phyloP scores from a whole-genome alignment of 139 green algal species.

The Tetradesmus lagerheimii region DNA sequence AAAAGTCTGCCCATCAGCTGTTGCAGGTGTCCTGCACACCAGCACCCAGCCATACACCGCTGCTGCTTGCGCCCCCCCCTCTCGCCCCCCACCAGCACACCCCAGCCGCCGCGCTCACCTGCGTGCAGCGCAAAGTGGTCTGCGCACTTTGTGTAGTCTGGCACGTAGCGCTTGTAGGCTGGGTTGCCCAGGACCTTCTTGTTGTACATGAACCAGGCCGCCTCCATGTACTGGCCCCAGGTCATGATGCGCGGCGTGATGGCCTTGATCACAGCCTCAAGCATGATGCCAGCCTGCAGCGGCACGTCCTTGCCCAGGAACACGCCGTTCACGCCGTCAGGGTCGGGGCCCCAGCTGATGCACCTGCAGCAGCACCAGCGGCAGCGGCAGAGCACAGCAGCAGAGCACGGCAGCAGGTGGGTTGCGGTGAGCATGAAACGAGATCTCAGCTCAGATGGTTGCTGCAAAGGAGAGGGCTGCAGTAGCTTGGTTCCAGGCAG shows the following conservation, averaged over 20 bases:
- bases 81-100: too few relatives aligned
- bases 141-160: conserved; percentile 65
- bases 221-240: conserved; percentile 64
- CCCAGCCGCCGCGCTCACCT: conserved; percentile 30
- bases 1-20: too few relatives aligned
- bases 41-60: too few relatives aligned
- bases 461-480: neutral
- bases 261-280: conserved; percentile 56
- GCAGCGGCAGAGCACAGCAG: neutral
- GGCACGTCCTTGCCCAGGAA: conserved; percentile 68
- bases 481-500: neutral
- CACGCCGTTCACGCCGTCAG: conserved; percentile 66
- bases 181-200: conserved; percentile 44
- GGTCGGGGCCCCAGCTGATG: conserved; percentile 65
- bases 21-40: too few relatives aligned
- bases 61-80: too few relatives aligned
- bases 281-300: conserved; percentile 56
- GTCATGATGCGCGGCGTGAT: conserved; percentile 68
- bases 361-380: conserved; percentile 46
- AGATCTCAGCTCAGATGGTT: too few relatives aligned
- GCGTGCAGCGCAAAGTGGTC: conserved; percentile 73
- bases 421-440: neutral
- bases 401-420: neutral
- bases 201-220: conserved; percentile 49
- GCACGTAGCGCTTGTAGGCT: conserved; percentile 54